phyloP scores from a whole-genome alignment of 2,329 filamentous ascomycete species.

The Aspergillus awamori region DNA sequence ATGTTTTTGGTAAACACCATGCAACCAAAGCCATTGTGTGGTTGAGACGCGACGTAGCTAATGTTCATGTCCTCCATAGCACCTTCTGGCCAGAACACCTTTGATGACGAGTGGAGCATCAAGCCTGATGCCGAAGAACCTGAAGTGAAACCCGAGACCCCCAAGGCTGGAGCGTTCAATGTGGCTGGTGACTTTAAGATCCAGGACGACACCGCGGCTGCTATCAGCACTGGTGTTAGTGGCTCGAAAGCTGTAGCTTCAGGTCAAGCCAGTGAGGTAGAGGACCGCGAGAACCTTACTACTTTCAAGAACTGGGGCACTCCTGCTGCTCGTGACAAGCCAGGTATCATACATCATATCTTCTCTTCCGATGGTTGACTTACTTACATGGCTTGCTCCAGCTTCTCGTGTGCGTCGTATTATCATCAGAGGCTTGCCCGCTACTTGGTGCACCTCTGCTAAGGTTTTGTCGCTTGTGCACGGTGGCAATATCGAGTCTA shows the following conservation, averaged over 20 bases:
- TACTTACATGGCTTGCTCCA: slow-evolving; percentile 12
- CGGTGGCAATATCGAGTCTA: slow-evolving; percentile 42
- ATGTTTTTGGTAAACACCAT: slow-evolving; percentile 3
- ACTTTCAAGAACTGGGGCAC: slow-evolving; percentile 38
- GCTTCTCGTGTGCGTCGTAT: slow-evolving; percentile 34
- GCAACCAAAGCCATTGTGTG: background rate
- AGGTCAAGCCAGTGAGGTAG: slow-evolving; percentile 17
- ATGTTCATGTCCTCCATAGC: background rate
- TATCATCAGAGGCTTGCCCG: slow-evolving; percentile 42
- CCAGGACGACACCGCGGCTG: background rate
- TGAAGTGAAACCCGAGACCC: background rate
- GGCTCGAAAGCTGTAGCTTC: background rate
- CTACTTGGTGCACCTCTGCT: slow-evolving; percentile 29
- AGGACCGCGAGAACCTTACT: slow-evolving; percentile 35
- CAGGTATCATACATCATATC: slow-evolving; percentile 24
- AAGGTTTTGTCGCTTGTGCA: slow-evolving; percentile 43
- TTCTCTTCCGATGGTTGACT: background rate
- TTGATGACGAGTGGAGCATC: background rate
- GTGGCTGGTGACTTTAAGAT: background rate
- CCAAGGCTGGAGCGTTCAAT: background rate
- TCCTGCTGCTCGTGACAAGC: slow-evolving; percentile 28
- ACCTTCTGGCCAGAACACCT: background rate
- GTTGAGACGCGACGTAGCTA: background rate
- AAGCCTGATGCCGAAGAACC: background rate
- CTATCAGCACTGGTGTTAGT: background rate